phyloP scores from a whole-genome alignment of 495 filamentous ascomycete species.

The Cercophora scortea region DNA sequence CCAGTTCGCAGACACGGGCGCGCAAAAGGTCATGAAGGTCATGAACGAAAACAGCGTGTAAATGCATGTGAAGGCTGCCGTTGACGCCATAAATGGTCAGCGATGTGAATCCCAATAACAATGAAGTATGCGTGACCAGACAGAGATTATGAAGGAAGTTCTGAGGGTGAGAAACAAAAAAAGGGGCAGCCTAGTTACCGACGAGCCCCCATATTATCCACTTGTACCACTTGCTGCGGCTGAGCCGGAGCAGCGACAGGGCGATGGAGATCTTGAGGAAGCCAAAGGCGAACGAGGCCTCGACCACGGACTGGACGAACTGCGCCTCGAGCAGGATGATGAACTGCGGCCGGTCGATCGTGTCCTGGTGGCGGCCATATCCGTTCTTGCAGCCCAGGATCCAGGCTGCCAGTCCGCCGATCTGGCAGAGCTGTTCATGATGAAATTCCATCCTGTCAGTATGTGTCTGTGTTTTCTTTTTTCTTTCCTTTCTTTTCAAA shows the following conservation, averaged over 20 bases:
- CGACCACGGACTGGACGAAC: constrained; percentile 32
- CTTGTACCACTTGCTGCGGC: constrained; percentile 17
- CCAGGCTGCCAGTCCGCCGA: constrained; percentile 13
- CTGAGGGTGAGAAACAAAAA: not conserved
- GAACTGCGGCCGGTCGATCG: constrained; percentile 16
- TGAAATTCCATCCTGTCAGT: not conserved
- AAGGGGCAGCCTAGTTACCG: constrained; percentile 5
- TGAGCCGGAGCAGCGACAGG: constrained; percentile 20
- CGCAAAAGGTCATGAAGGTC: constrained; percentile 29
- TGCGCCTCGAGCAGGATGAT: constrained; percentile 30
- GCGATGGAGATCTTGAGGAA: constrained; percentile 41
- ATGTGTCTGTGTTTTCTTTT: not conserved
- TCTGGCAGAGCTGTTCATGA: constrained; percentile 8
- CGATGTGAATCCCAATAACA: too few species aligned
- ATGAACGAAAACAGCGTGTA: constrained; percentile 26
- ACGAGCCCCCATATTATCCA: constrained; percentile 18
- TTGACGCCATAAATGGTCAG: constrained; percentile 1
- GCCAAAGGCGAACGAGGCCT: constrained; percentile 31
- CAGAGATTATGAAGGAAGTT: not conserved
- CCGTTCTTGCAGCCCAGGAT: constrained; percentile 22
- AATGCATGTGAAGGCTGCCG: constrained; percentile 22
- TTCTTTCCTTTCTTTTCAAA: not conserved
- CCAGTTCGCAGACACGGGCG: constrained; percentile 28
- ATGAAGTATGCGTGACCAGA: too few species aligned
- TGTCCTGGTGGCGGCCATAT: constrained; percentile 28